Base-by-base conservation (phyloP, 2,329 filamentous ascomycete genomes). In the Hirsutella thompsonii region DNA sequence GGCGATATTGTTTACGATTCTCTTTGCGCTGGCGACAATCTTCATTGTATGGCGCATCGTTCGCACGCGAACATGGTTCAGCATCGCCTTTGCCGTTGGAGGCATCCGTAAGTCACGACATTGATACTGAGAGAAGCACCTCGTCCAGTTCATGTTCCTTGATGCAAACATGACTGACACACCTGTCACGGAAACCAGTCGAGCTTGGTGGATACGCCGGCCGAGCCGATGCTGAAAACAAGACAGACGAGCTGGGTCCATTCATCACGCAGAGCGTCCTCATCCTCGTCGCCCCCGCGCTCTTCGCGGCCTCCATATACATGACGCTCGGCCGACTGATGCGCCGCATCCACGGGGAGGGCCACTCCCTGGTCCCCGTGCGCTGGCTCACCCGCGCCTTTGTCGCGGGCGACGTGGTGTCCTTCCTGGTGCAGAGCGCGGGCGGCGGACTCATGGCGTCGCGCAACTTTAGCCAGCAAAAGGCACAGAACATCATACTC, bases 401-500 rank as follows among this genome's bases (percentile, higher is more conserved):
- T 44, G 72, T 79, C 4, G 39, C 53, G 6, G 70, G 72, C 28
- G 74, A 79, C 46, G 51, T 76, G 3, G 38, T 74, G 5, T 69
- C 67, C 2, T 71, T 79, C 49, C 26, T 67, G 3, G 53, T 75
- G 3, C 74, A 78, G 51, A 59, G 58, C 13, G 58, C 56, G 21
- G 69, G 69, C 14, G 63, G 57, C 13, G 63, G 63, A n/a, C 41
- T 46, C 1, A 47, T 69, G 29, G 55, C 53, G 44, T 46, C 47
- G 6, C 45, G 32, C 20, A 34, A 42, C 37, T 43, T 35, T 9
- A 38, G 23, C 36, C 20, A 39, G 14, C 19, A 63, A 20, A 54
- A 57, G 11, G 72, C 68, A n/a, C 53, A 72, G 46, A 63, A 67
- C 16, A 59, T 79, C 38, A 67, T 80, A n/a, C 55, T 79, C 8